Percentiles rank a stretch among this genome's conserved stretches.
Evolutionary conservation across 2,329 filamentous ascomycete species (phyloP).

Genomic region (Chaetomiaceae sp.): DNA sequence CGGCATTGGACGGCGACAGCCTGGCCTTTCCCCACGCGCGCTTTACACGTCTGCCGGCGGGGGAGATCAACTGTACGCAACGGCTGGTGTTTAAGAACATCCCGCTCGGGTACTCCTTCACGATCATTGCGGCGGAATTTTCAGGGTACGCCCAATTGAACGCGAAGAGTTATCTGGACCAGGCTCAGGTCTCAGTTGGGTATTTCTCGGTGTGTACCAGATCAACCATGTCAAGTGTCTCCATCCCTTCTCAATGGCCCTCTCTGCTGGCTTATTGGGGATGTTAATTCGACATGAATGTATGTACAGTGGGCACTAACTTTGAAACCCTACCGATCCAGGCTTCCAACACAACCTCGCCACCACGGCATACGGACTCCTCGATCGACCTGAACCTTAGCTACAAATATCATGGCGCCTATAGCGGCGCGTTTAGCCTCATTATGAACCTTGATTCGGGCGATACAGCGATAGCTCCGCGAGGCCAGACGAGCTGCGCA

Average conservation of each 20-base stretch:
- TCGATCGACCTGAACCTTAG: too few species aligned
- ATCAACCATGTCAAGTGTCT: too few species aligned
- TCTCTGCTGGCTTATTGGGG: background rate
- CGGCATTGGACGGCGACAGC: background rate
- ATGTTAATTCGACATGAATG: too few species aligned
- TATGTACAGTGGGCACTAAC: too few species aligned
- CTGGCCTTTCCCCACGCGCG: constrained; percentile 3
- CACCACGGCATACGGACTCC: too few species aligned
- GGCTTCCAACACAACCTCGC: too few species aligned
- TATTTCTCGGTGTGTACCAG: constrained; percentile 1
- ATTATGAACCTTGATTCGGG: background rate
- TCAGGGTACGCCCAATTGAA: background rate
- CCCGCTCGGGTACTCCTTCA: background rate
- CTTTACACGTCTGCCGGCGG: background rate
- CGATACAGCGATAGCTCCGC: background rate
- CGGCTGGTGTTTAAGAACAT: background rate
- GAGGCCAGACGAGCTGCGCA: background rate
- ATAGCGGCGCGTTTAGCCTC: background rate
- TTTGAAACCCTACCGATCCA: too few species aligned
- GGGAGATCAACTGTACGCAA: background rate
- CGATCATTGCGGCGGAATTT: background rate
- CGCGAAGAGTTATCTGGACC: background rate
- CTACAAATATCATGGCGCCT: background rate
- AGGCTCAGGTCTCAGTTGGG: constrained; percentile 1
- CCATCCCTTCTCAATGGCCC: background rate